Percentiles rank a stretch among this genome's conserved stretches.
phyloP scores from a whole-genome alignment of 306 rosid species.

The Gynostemma pentaphyllum region DNA sequence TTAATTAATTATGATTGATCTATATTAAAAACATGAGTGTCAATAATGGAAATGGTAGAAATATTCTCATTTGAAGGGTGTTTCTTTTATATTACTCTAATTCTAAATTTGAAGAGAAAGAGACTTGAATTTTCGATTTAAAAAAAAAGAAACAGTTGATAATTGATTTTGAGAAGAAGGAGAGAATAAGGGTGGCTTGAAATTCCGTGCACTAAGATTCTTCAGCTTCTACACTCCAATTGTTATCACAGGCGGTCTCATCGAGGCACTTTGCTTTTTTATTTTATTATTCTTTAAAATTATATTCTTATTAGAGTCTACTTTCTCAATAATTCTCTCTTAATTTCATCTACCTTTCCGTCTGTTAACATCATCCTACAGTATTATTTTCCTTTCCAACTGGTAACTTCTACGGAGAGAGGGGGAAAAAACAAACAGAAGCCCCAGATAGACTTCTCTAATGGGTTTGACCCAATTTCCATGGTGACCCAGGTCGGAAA shows the following conservation, averaged over 20 bases:
- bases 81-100: no score
- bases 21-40: no score
- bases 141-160: neutral
- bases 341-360: neutral
- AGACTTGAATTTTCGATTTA: no score
- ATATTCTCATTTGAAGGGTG: no score
- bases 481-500: slow-evolving; percentile 25
- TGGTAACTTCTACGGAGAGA: slow-evolving; percentile 13
- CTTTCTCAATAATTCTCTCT: no score
- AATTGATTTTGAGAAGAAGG: neutral
- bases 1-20: no score
- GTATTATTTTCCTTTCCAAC: slow-evolving; percentile 27
- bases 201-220: slow-evolving; percentile 13
- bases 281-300: neutral
- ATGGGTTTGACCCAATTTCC: slow-evolving; percentile 21
- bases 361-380: neutral
- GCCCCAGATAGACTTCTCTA: no score
- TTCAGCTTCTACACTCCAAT: slow-evolving; percentile 5
- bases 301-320: neutral
- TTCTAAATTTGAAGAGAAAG: no score
- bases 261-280: neutral
- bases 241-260: slow-evolving; percentile 6
- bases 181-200: neutral
- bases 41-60: no score
- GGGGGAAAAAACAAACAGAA: slow-evolving; percentile 19